A percentile compares a stretch with the other conserved stretches of the same genome.
Conservation (phyloP, 768 basidiomycete genomes). For the Lactarius indigo region DNA sequence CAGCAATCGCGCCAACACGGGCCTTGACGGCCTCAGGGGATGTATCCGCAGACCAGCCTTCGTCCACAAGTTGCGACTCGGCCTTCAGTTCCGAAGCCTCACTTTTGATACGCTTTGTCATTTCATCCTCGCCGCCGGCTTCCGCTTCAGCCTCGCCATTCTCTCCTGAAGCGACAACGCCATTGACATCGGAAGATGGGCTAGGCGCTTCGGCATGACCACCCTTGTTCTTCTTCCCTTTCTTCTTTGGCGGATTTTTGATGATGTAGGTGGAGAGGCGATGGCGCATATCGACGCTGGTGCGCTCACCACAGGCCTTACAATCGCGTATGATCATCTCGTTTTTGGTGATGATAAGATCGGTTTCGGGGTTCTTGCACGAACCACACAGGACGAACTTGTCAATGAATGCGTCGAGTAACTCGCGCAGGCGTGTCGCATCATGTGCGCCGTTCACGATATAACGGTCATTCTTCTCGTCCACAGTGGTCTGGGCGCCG, state of each 20-base stretch:
- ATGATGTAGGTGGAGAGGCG: constrained; percentile 94
- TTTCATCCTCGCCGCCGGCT: constrained; percentile 73
- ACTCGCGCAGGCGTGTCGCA: constrained; percentile 84
- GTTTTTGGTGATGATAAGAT: constrained; percentile 82
- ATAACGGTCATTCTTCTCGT: constrained; percentile 96
- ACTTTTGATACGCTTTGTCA: constrained; percentile 88
- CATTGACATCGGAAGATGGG: constrained; percentile 38
- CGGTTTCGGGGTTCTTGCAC: constrained; percentile 99
- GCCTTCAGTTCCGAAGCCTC: constrained; percentile 75
- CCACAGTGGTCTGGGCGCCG: constrained; percentile 94
- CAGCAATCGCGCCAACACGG: constrained; percentile 69
- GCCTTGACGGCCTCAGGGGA: constrained; percentile 85
- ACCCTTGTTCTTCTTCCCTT: constrained; percentile 65
- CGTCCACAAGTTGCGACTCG: constrained; percentile 56
- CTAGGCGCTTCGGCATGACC: constrained; percentile 48
- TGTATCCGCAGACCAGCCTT: constrained; percentile 92
- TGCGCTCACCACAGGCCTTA: constrained; percentile 96
- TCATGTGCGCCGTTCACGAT: constrained; percentile 98
- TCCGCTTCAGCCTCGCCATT: constrained; percentile 40
- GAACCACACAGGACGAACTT: constrained; percentile 96
- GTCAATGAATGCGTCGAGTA: constrained; percentile 95
- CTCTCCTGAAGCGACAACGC: constrained; percentile 38
- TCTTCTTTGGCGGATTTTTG: constrained; percentile 93
- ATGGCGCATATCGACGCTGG: constrained; percentile 92
- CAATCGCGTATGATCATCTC: constrained; percentile 95